Evolutionary conservation across 345 rosid species (phyloP), one percentile per base, ranked within the genome.

Genomic region (Camelina hispida): DNA sequence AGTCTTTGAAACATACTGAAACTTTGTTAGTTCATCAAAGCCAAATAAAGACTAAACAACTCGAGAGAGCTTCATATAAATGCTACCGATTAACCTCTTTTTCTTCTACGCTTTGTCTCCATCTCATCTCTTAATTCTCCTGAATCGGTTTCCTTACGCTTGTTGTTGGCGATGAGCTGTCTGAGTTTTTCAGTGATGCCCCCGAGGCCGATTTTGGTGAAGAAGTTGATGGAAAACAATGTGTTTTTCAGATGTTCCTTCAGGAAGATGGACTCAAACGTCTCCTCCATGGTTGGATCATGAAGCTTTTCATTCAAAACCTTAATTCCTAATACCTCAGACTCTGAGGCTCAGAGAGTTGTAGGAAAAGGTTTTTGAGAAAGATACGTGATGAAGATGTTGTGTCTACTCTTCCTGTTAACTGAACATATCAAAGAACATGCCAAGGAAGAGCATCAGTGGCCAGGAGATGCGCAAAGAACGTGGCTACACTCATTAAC

Each of bases 371-470:
- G 40, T 79, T 83, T 74, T 91, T 88, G 79, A 91, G 80, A 71
- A 91, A 91, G 22, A 91, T 86, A 57, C 90, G 87, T 0, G 92
- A 88, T 4, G 90, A 88, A 7, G 89, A 88, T 47, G 96, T 88
- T 4, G 89, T 83, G 68, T 88, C 88, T 20, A 20, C 22, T 20
- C 22, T 81, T 88, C 92, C 67, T 17, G 86, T 91, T 59, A 88
- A 73, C 35, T 87, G 81, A 15, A 88, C 83, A 44, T 86, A 85
- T 6, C 87, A 84, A 43, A 90, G 52, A 6, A 82, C 86, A 68
- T 85, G 86, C 96, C 91, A 91, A 1, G 93, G 91, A 25, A 88
- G 78, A 32, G 90, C 89, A 75, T 83, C 74, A 0, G 91, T 79
- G 35, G 91, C 90, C 0, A 88, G 83, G 52, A 88, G 79, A 79